These are phyloP conservation scores for Suillus brevipes DNA, from an alignment of 768 basidiomycete species.

Conservation along the genomic window DNA sequence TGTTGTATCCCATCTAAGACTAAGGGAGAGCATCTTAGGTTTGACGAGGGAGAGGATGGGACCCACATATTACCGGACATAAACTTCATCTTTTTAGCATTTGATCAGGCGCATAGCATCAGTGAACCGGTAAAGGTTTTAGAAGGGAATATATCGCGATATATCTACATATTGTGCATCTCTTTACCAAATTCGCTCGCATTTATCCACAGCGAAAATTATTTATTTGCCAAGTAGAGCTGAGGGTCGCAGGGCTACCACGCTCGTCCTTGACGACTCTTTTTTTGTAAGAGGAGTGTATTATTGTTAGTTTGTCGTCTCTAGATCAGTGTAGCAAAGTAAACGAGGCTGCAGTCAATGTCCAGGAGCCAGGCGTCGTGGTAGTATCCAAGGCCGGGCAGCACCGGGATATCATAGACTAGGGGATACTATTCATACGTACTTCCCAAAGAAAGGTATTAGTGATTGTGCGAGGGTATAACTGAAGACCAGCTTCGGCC, in stretches of 20 bases:
- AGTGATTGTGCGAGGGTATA: slow-evolving; percentile 96
- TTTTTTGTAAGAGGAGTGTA: background rate
- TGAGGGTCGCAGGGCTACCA: background rate
- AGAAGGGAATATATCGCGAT: too few relatives aligned
- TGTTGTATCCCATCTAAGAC: slow-evolving; percentile 68
- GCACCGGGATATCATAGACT: background rate
- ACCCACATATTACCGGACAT: slow-evolving; percentile 41
- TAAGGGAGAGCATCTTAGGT: slow-evolving; percentile 71
- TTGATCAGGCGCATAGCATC: background rate
- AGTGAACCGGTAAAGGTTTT: too few relatives aligned
- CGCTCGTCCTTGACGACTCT: background rate
- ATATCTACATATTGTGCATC: too few relatives aligned
- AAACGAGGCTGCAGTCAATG: background rate
- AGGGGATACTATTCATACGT: slow-evolving; percentile 48
- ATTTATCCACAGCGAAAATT: background rate
- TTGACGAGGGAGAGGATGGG: too few relatives aligned
- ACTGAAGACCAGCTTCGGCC: slow-evolving; percentile 97
- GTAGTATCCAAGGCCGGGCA: background rate
- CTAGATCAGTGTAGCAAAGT: background rate
- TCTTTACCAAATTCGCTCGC: background rate
- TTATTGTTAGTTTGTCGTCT: background rate
- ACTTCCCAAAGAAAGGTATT: slow-evolving; percentile 89
- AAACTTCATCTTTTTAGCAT: slow-evolving; percentile 7
- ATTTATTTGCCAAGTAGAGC: background rate
- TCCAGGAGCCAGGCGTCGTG: background rate